Evolutionary conservation across 805 yeast genomes (phyloP).

Genomic region (Metschnikowia rubicola): DNA sequence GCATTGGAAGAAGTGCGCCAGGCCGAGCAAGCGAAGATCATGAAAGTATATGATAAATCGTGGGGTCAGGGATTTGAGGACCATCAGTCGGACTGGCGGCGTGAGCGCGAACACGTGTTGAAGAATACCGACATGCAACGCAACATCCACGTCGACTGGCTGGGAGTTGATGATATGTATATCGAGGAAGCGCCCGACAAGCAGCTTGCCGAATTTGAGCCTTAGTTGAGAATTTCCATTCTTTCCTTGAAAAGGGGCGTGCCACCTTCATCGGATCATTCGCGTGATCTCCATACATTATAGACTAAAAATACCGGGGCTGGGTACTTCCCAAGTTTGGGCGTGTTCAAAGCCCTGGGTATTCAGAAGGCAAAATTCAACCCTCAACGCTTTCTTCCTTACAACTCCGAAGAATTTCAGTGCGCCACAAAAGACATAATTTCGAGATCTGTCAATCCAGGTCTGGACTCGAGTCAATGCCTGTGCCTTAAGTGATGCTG

Average conservation of each 20-base stretch:
- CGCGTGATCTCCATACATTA: background rate
- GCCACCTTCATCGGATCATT: too few species aligned
- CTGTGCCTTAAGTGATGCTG: too few species aligned
- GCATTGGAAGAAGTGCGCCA: slow-evolving; percentile 72
- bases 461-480: too few species aligned
- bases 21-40: slow-evolving; percentile 58
- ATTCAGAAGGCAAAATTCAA: too few species aligned
- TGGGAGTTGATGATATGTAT: slow-evolving; percentile 50
- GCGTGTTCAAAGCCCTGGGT: too few species aligned
- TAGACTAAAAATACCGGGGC: too few species aligned
- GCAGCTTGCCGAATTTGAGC: slow-evolving; percentile 42
- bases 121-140: slow-evolving; percentile 71
- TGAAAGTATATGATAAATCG: slow-evolving; percentile 62
- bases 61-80: slow-evolving; percentile 80
- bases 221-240: slow-evolving; percentile 13
- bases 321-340: too few species aligned
- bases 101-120: slow-evolving; percentile 66
- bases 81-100: slow-evolving; percentile 67
- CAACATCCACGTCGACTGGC: slow-evolving; percentile 63
- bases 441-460: too few species aligned
- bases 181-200: slow-evolving; percentile 28
- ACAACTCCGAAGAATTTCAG: too few species aligned
- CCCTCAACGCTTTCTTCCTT: too few species aligned
- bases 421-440: too few species aligned
- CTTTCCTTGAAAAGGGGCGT: background rate